A percentile compares a stretch with the other conserved stretches of the same genome.
These are phyloP conservation scores for Starmerella davenportii DNA, from an alignment of 805 yeast genomes.

Conservation along the genomic window DNA sequence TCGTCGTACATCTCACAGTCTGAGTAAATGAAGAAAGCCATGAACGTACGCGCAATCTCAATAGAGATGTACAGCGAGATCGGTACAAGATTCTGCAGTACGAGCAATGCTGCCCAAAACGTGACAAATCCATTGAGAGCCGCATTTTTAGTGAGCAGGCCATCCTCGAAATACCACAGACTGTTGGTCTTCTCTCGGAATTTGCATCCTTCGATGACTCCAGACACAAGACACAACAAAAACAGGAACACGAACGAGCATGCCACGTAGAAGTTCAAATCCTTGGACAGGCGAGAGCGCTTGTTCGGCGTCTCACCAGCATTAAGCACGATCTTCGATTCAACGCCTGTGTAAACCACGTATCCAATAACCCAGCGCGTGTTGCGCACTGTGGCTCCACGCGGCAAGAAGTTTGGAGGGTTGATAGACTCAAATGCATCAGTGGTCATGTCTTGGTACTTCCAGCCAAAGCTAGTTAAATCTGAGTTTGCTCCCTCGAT, in stretches of 20 bases:
- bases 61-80: slow-evolving; percentile 62
- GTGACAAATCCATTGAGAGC: slow-evolving; percentile 48
- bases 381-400: slow-evolving; percentile 59
- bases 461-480: slow-evolving; percentile 50
- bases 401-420: slow-evolving; percentile 43
- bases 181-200: slow-evolving; percentile 32
- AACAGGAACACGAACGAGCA: slow-evolving; percentile 46
- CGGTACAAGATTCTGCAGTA: slow-evolving; percentile 64
- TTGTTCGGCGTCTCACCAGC: slow-evolving; percentile 66
- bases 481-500: slow-evolving; percentile 57
- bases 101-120: slow-evolving; percentile 54
- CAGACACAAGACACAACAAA: slow-evolving; percentile 49
- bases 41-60: slow-evolving; percentile 60
- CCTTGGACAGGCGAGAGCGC: slow-evolving; percentile 43
- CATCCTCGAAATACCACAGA: slow-evolving; percentile 40
- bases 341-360: slow-evolving; percentile 60
- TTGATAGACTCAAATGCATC: slow-evolving; percentile 36
- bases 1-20: slow-evolving; percentile 56
- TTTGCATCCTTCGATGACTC: slow-evolving; percentile 49
- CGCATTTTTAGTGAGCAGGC: slow-evolving; percentile 40
- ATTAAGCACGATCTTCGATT: slow-evolving; percentile 60
- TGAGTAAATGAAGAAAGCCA: slow-evolving; percentile 56
- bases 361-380: slow-evolving; percentile 61
- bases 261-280: slow-evolving; percentile 47
- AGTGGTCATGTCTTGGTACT: slow-evolving; percentile 29